Percentiles rank a stretch among this genome's conserved stretches.
phyloP scores from a whole-genome alignment of 164 flowering plant species.

The Cinnamomum chago region DNA sequence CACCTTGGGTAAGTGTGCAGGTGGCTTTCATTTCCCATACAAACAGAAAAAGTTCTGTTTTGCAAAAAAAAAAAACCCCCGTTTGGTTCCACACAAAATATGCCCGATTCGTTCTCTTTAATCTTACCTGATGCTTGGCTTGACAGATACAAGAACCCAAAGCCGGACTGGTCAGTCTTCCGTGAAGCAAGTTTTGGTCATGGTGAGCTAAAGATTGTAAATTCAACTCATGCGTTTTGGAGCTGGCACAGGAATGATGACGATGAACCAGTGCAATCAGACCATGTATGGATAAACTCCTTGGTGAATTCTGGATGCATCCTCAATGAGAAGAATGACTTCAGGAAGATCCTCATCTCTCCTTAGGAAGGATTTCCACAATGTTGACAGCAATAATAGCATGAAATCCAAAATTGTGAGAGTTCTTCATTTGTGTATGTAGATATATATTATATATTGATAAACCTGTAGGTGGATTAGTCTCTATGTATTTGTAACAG shows the following conservation, averaged over 20 bases:
- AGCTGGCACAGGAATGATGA: constrained; percentile 97
- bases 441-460: no score
- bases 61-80: no score
- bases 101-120: no score
- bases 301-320: constrained; percentile 58
- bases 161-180: constrained; percentile 86
- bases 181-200: constrained; percentile 99
- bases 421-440: no score
- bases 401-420: no score
- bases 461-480: no score
- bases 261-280: constrained; percentile 77
- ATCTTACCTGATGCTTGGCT: constrained; percentile 4
- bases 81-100: no score
- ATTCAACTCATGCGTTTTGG: constrained; percentile 81
- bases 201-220: constrained; percentile 76
- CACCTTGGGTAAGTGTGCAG: no score
- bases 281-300: constrained; percentile 76
- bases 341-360: constrained; percentile 46
- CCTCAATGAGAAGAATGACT: constrained; percentile 28
- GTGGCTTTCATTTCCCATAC: no score
- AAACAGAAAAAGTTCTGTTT: no score
- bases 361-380: constrained; percentile 20
- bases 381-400: no score
- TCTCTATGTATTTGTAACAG: no score
- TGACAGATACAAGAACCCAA: constrained; percentile 61